Base-by-base conservation (phyloP, 768 basidiomycete genomes). In the Hericium coralloides region DNA sequence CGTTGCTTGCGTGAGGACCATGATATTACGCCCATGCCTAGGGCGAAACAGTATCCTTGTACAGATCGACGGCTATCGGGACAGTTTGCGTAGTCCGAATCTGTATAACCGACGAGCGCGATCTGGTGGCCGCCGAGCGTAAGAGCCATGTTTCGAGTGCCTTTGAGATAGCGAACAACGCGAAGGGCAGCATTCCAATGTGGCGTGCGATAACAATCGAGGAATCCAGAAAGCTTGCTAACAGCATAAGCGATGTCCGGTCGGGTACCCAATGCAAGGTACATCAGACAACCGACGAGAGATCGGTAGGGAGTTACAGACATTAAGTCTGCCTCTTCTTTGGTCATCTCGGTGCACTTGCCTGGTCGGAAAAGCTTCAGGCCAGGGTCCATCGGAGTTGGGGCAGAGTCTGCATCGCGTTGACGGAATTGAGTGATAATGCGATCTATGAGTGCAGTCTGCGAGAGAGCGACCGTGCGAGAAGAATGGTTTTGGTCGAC, bases 101-200 rank as follows among this genome's bases (percentile, higher is more conserved):
- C 48, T 12, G 48, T 20, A 20, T 17, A 49, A 4, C 48, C 48
- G 48, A 49, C 48, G 20, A 49, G 23, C 6, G 12, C 12, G 5
- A 49, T 49, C 12, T 18, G 23, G 3, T 49, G 17, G n/a, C 39
- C 57, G 18, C 51, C 53, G 59, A 64, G 69, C 9, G 57, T 63
- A 38, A 72, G 59, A 23, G 53, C 56, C 17, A 55, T 56, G 52
- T 68, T 59, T 4, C 59, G 39, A 3, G 73, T 71, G 7, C 75
- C 74, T 56, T 70, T 70, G 52, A 76, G 60, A 56, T 74, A 75
- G 15, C 65, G 55, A 20, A 73, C 62, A 49, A 76, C 49, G 49
- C 68, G 70, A 49, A 73, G 71, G 23, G 70, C 67, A 5, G 71
- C 71, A 23, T 67, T 62, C 74, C 72, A 74, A 60, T 77, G 76